A percentile compares a stretch with the other conserved stretches of the same genome.
Conservation (phyloP, 2,329 filamentous ascomycete genomes). For the Fusarium albosuccineum region DNA sequence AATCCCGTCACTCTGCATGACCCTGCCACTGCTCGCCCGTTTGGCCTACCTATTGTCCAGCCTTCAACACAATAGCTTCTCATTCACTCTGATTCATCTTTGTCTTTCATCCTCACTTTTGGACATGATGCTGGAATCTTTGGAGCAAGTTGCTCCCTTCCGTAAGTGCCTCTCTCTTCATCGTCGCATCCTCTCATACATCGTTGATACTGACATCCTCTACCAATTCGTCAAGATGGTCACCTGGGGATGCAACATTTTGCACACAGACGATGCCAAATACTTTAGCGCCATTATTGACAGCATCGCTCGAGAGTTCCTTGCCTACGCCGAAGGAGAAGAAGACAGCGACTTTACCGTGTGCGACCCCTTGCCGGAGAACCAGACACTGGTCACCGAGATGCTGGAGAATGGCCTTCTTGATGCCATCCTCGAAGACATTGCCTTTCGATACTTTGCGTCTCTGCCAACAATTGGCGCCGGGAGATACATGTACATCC, state of each 20-base stretch:
- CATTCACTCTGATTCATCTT: no score
- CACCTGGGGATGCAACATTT: neutral
- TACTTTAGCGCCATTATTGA: neutral
- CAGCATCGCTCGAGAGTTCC: neutral
- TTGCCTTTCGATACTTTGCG: neutral
- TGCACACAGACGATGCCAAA: neutral
- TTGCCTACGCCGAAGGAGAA: conserved; percentile 2
- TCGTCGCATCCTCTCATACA: neutral
- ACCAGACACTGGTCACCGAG: neutral
- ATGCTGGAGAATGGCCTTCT: conserved; percentile 5
- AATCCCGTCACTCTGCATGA: no score
- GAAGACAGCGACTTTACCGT: conserved; percentile 4
- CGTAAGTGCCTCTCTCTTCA: neutral
- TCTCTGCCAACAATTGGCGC: neutral
- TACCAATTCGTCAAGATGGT: conserved; percentile 4
- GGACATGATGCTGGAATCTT: no score
- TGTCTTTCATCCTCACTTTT: no score
- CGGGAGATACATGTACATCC: neutral
- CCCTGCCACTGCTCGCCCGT: no score
- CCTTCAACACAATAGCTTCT: no score
- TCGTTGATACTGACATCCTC: neutral
- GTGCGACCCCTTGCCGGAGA: neutral
- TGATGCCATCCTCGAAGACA: neutral
- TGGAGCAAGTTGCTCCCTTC: no score
- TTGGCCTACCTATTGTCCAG: no score